phyloP scores from a whole-genome alignment of 2,329 filamentous ascomycete species.

The Fonsecaea erecta region DNA sequence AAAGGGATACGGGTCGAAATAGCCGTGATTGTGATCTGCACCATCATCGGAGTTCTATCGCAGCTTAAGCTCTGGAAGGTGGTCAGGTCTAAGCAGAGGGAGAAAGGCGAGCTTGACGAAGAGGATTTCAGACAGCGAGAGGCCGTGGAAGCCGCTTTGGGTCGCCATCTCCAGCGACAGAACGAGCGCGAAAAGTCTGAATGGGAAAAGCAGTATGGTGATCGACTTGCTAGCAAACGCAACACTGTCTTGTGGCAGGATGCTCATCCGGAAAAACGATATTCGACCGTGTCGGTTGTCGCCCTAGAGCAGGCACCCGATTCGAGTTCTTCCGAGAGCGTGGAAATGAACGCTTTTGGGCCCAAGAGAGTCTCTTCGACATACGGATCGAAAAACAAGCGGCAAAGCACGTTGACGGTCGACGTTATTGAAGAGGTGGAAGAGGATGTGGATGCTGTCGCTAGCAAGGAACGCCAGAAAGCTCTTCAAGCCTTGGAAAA shows the following conservation, averaged over 20 bases:
- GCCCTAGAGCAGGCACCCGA: conserved; percentile 8
- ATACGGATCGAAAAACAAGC: conserved; percentile 29
- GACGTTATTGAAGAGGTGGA: conserved; percentile 36
- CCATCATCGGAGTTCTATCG: conserved; percentile 75
- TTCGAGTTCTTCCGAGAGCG: conserved; percentile 20
- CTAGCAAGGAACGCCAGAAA: conserved; percentile 74
- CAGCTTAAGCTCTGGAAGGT: conserved; percentile 87
- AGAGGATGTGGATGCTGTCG: conserved; percentile 24
- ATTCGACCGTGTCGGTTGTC: conserved; percentile 33
- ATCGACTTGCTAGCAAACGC: conserved; percentile 52
- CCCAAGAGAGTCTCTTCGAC: conserved; percentile 6
- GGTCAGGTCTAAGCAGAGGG: conserved; percentile 61
- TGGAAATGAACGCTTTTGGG: conserved; percentile 33
- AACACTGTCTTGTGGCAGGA: conserved; percentile 59
- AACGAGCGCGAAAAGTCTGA: conserved; percentile 53
- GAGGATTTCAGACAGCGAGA: conserved; percentile 61
- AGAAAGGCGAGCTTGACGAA: conserved; percentile 52
- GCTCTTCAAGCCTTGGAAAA: conserved; percentile 86
- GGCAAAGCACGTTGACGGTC: conserved; percentile 33
- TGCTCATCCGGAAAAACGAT: conserved; percentile 44
- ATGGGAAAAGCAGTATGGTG: conserved; percentile 81
- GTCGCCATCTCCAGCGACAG: conserved; percentile 59
- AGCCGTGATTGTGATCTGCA: conserved; percentile 75
- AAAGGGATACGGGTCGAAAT: conserved; percentile 85
- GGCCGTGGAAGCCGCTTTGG: conserved; percentile 71